Percentiles rank a stretch among this genome's conserved stretches.
phyloP scores from a whole-genome alignment of 805 yeast species.

The Yamadazyma paraphyllophila region DNA sequence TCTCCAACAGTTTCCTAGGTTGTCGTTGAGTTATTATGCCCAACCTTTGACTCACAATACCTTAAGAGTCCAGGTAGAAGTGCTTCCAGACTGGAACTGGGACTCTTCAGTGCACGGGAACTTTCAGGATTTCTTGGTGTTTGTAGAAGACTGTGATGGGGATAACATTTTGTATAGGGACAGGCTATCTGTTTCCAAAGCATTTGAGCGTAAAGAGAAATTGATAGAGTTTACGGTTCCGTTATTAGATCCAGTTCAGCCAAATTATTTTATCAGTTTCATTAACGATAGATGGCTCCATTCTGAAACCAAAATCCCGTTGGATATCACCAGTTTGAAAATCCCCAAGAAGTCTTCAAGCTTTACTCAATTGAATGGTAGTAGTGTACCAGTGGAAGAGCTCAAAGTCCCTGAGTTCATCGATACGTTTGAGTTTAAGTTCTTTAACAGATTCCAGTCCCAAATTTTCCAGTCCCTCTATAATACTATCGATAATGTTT shows the following conservation, averaged over 20 bases:
- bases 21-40: slow-evolving; percentile 55
- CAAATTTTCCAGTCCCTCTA: slow-evolving; percentile 64
- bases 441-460: slow-evolving; percentile 73
- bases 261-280: slow-evolving; percentile 69
- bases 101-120: slow-evolving; percentile 59
- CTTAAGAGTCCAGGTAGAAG: slow-evolving; percentile 61
- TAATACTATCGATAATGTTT: slow-evolving; percentile 54
- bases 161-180: slow-evolving; percentile 66
- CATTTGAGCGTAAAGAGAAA: slow-evolving; percentile 53
- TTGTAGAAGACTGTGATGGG: slow-evolving; percentile 85
- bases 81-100: slow-evolving; percentile 80
- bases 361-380: slow-evolving; percentile 53
- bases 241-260: slow-evolving; percentile 54
- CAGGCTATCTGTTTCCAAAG: slow-evolving; percentile 48
- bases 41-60: slow-evolving; percentile 79
- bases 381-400: slow-evolving; percentile 47
- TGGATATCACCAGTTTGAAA: slow-evolving; percentile 49
- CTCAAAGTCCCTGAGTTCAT: slow-evolving; percentile 49
- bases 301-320: slow-evolving; percentile 60
- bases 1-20: slow-evolving; percentile 69
- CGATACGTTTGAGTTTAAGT: slow-evolving; percentile 43
- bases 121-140: slow-evolving; percentile 61
- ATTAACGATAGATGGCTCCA: slow-evolving; percentile 86
- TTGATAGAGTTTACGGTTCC: slow-evolving; percentile 65
- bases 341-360: slow-evolving; percentile 66